Evolutionary conservation across 768 basidiomycete species (phyloP).

Genomic region (Boletus vinaceobasis): DNA sequence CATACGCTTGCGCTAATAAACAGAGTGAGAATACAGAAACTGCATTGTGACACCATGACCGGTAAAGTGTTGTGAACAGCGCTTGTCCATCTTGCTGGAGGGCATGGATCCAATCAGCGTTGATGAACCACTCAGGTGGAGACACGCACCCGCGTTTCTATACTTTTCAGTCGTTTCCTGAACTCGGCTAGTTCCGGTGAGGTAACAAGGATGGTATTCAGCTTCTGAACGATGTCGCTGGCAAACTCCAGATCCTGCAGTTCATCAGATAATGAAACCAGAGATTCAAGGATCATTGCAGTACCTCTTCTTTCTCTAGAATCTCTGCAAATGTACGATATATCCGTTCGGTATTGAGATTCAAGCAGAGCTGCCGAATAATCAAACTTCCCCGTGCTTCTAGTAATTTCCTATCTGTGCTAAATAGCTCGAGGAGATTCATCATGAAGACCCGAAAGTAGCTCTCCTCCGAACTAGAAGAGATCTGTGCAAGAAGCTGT

Average conservation of each 20-base stretch:
- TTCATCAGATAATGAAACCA: background rate
- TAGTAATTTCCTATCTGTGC: slow-evolving; percentile 85
- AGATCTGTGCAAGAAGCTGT: slow-evolving; percentile 95
- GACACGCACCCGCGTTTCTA: slow-evolving; percentile 79
- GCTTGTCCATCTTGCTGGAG: slow-evolving; percentile 90
- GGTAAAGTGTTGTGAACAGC: slow-evolving; percentile 88
- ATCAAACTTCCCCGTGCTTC: slow-evolving; percentile 94
- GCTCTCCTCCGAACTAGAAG: slow-evolving; percentile 89
- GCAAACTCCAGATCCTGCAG: slow-evolving; percentile 93
- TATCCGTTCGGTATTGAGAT: slow-evolving; percentile 92
- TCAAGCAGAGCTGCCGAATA: slow-evolving; percentile 90
- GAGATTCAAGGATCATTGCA: slow-evolving; percentile 12
- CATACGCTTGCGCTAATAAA: slow-evolving; percentile 95
- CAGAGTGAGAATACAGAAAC: slow-evolving; percentile 96
- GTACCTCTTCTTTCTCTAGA: slow-evolving; percentile 93
- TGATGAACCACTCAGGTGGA: background rate
- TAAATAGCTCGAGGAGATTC: slow-evolving; percentile 91
- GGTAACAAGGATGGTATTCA: slow-evolving; percentile 95
- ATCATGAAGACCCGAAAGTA: slow-evolving; percentile 97
- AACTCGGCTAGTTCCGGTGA: slow-evolving; percentile 96
- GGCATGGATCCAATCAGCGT: background rate
- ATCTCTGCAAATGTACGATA: slow-evolving; percentile 97
- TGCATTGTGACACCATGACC: slow-evolving; percentile 98
- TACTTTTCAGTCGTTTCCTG: slow-evolving; percentile 84
- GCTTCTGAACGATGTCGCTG: slow-evolving; percentile 94